These are phyloP conservation scores for Candida easanensis DNA, from an alignment of 805 yeast species.

Conservation along the genomic window DNA sequence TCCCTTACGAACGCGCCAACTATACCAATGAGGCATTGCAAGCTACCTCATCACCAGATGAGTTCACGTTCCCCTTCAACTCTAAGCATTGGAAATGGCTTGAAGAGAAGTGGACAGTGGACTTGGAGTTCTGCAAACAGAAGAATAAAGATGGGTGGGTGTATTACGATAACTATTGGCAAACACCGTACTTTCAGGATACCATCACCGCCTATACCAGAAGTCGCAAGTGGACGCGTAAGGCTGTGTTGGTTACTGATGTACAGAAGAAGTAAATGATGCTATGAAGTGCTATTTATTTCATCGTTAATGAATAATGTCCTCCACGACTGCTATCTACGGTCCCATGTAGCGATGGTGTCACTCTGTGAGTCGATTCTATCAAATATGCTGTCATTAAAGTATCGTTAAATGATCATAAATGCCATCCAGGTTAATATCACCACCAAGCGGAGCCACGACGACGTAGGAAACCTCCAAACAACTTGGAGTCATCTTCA, in stretches of 20 bases:
- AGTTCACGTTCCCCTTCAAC: conserved; percentile 45
- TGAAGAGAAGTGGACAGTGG: conserved; percentile 50
- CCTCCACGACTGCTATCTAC: too few relatives aligned
- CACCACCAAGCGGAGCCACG: conserved; percentile 7
- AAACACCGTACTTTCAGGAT: conserved; percentile 36
- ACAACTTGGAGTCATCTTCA: not conserved
- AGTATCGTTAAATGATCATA: too few relatives aligned
- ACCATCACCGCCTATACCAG: conserved; percentile 51
- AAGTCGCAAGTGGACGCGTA: conserved; percentile 48
- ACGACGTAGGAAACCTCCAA: conserved; percentile 2
- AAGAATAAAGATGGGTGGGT: conserved; percentile 49
- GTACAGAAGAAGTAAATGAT: conserved; percentile 6
- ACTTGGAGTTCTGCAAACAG: conserved; percentile 36
- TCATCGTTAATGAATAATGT: not conserved
- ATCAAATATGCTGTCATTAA: too few relatives aligned
- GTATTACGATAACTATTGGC: conserved; percentile 53
- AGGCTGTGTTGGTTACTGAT: conserved; percentile 33
- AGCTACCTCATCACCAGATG: conserved; percentile 29
- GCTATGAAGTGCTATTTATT: too few relatives aligned
- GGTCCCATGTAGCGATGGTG: too few relatives aligned
- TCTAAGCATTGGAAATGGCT: conserved; percentile 57
- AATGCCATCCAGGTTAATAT: not conserved
- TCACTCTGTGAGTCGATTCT: too few relatives aligned
- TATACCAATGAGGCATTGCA: conserved; percentile 42
- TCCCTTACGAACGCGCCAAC: conserved; percentile 51